Evolutionary conservation across 2,329 filamentous ascomycete genomes (phyloP), one percentile per base, ranked within the genome.

Genomic region (Boeremia exigua): DNA sequence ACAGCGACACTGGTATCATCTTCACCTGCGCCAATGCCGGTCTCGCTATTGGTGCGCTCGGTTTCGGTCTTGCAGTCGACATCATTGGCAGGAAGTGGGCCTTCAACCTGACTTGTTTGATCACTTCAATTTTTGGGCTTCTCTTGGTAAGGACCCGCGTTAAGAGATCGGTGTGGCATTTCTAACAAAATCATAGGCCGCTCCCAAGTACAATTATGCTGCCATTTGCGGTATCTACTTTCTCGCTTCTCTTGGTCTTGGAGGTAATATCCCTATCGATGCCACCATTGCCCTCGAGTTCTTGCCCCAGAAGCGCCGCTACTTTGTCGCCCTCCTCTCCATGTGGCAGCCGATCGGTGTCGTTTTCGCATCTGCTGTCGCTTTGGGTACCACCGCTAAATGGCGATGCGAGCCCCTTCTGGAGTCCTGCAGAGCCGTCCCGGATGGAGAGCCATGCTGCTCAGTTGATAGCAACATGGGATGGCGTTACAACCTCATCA

Each of bases 261-360:
- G 67, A 48, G 67, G 67, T n/a, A 69, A 69, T 27, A 69, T 69
- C 3, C 67, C 67, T 2, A 68, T 69, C 33, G 67, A 69, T 39
- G 67, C 67, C 2, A 68, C 64, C 5, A 69, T 68, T 17, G 64
- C 65, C 14, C 60, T 69, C 2, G 67, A 69, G 37, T 69, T 69
- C 25, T 52, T 69, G 9, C 67, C 67, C 8, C 64, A 68, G 17
- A 69, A 65, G 9, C 67, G 67, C 10, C 62, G 67, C 23, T 68
- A 66, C 30, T 64, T 71, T 2, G 68, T 71, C 17, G 59, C 68
- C 6, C 66, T 71, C 28, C 62, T 71, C 2, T 67, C 68, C 19
- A 69, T 71, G 62, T 71, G 68, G 68, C 68, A 71, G 32, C 68
- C 68, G 2, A 62, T 71, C 29, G 68, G 68, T 38, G 68, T 71